Evolutionary conservation across 768 basidiomycete species (phyloP).

Genomic region (Tricholoma sp.): DNA sequence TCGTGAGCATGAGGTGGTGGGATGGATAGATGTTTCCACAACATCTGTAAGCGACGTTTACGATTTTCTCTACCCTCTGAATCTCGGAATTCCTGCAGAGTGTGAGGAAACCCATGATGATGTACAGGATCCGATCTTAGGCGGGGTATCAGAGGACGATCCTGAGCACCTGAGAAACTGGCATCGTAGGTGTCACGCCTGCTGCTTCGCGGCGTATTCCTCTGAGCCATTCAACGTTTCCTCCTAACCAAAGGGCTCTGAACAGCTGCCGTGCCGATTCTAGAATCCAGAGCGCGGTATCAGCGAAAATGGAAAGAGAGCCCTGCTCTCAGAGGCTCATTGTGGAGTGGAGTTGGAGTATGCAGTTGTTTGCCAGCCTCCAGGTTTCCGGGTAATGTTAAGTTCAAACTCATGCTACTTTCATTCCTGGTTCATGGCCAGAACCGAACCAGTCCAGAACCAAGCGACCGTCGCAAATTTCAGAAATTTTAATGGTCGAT

Average conservation of each 20-base stretch:
- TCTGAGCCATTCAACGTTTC: conserved; percentile 15
- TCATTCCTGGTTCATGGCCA: neutral
- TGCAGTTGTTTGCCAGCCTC: conserved; percentile 4
- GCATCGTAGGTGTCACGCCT: conserved; percentile 51
- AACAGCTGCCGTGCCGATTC: neutral
- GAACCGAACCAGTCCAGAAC: neutral
- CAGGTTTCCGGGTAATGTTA: too few relatives aligned
- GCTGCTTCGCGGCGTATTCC: conserved; percentile 19
- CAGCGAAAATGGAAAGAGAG: conserved; percentile 17
- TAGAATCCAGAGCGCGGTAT: conserved; percentile 8
- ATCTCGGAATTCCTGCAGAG: conserved; percentile 57
- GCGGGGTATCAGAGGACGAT: conserved; percentile 53
- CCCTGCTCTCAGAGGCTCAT: conserved; percentile 36
- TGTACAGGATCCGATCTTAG: conserved; percentile 50
- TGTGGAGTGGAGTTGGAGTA: conserved; percentile 11
- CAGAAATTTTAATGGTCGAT: neutral
- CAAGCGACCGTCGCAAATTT: too few relatives aligned
- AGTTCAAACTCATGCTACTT: too few relatives aligned
- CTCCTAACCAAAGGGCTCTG: conserved; percentile 2
- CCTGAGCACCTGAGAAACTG: conserved; percentile 45
- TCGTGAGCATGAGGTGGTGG: conserved; percentile 11
- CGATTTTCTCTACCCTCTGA: conserved; percentile 60
- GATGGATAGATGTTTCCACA: conserved; percentile 58
- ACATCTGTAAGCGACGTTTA: conserved; percentile 50
- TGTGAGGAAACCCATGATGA: conserved; percentile 36